phyloP scores from a whole-genome alignment of 2,329 filamentous ascomycete genomes.

The Cladosporium oxysporum region DNA sequence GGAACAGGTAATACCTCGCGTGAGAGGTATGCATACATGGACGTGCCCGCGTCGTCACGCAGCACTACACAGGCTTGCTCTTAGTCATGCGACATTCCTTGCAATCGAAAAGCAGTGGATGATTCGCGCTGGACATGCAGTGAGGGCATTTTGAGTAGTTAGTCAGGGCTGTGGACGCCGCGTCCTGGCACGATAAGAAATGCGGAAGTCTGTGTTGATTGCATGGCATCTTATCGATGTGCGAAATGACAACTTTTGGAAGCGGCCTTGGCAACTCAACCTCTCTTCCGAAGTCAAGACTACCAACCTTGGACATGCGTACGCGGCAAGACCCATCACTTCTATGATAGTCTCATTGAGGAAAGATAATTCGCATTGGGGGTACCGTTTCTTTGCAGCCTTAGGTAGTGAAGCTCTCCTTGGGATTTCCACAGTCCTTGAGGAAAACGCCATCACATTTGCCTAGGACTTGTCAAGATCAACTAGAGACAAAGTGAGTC shows the following conservation, averaged over 20 bases:
- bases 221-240: background rate
- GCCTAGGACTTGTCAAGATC: background rate
- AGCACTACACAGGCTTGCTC: background rate
- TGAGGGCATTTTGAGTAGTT: background rate
- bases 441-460: background rate
- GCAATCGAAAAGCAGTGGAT: background rate
- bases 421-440: background rate
- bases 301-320: background rate
- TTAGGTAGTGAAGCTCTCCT: background rate
- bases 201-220: background rate
- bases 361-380: background rate
- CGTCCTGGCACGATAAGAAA: background rate
- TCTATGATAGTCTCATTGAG: background rate
- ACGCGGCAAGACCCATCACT: background rate
- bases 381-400: background rate
- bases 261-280: background rate
- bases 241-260: background rate
- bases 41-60: background rate
- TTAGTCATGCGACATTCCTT: background rate
- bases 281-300: background rate
- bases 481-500: background rate
- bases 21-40: background rate
- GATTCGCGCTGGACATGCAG: background rate
- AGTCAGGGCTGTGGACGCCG: background rate
- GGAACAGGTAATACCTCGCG: background rate